phyloP scores from a whole-genome alignment of 208 protist species.

The Tritrichomonas musculus region DNA sequence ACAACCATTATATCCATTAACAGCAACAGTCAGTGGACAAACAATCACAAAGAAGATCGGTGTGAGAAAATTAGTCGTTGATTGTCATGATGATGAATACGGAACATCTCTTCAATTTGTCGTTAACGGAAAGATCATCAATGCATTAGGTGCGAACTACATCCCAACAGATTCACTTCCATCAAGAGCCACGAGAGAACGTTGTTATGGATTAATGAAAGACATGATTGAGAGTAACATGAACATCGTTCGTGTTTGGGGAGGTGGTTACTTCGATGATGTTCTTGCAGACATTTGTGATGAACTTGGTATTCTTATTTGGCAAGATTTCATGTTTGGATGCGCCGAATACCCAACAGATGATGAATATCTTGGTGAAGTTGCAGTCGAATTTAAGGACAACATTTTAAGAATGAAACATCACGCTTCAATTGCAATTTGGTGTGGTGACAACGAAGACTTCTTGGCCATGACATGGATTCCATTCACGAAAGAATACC shows the following conservation, averaged over 20 bases:
- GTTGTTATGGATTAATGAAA: slow-evolving; percentile 39
- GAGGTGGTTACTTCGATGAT: slow-evolving; percentile 62
- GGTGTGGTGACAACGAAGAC: neutral
- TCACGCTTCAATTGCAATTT: neutral
- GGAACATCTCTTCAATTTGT: slow-evolving; percentile 50
- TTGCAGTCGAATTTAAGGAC: neutral
- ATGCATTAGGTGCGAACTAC: slow-evolving; percentile 58
- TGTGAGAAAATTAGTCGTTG: neutral
- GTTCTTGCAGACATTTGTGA: slow-evolving; percentile 63
- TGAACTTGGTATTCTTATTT: slow-evolving; percentile 59
- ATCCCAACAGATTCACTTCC: slow-evolving; percentile 56
- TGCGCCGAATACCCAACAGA: slow-evolving; percentile 56
- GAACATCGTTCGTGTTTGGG: slow-evolving; percentile 66
- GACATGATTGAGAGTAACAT: slow-evolving; percentile 47
- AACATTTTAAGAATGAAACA: neutral
- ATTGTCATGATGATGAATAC: neutral
- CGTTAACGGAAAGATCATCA: slow-evolving; percentile 55
- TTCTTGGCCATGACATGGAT: neutral
- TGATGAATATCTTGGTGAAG: slow-evolving; percentile 1
- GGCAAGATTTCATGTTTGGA: slow-evolving; percentile 67
- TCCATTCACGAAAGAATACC: neutral
- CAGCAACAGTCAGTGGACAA: neutral
- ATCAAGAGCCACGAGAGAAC: slow-evolving; percentile 31
- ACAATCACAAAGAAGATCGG: neutral
- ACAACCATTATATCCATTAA: neutral